Conservation (phyloP, 1,284 basidiomycete genomes). For the Phlebopus sp. region DNA sequence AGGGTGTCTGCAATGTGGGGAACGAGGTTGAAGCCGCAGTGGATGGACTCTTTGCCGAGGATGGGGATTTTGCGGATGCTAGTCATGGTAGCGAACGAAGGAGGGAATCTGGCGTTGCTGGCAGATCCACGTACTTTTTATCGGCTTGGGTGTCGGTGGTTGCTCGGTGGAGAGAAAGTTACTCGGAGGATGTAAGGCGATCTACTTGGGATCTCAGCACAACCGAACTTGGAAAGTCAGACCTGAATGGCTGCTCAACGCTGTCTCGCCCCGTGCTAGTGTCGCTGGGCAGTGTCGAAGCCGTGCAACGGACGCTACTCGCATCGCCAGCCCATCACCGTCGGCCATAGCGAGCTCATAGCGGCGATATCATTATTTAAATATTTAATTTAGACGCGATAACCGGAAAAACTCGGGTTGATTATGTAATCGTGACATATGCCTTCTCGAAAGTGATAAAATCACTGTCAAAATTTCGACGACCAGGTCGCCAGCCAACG, state of each 20-base stretch:
- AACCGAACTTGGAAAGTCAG: no score
- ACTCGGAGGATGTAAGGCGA: no score
- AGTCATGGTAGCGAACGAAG: constrained; percentile 5
- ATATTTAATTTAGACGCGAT: not conserved
- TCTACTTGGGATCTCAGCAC: no score
- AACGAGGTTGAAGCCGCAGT: constrained; percentile 88
- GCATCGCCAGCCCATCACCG: not conserved
- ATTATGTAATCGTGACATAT: not conserved
- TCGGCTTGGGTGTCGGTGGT: no score
- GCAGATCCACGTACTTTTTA: no score
- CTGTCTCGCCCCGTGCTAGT: no score
- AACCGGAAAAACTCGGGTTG: not conserved
- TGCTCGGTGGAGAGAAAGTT: no score
- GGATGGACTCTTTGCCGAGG: constrained; percentile 84
- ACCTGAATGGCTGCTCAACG: no score
- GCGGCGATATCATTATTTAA: not conserved
- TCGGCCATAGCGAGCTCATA: not conserved
- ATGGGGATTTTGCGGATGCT: constrained; percentile 67
- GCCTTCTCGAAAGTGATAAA: not conserved
- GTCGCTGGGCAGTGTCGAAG: no score
- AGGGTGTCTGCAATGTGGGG: constrained; percentile 85
- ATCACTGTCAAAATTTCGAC: no score
- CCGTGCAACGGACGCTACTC: not conserved
- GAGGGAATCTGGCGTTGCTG: no score
- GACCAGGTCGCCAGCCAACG: not conserved